Percentiles rank a stretch among this genome's conserved stretches.
These are phyloP conservation scores for Verticillium tricorpus DNA, from an alignment of 2,329 filamentous ascomycete genomes.

Conservation along the genomic window DNA sequence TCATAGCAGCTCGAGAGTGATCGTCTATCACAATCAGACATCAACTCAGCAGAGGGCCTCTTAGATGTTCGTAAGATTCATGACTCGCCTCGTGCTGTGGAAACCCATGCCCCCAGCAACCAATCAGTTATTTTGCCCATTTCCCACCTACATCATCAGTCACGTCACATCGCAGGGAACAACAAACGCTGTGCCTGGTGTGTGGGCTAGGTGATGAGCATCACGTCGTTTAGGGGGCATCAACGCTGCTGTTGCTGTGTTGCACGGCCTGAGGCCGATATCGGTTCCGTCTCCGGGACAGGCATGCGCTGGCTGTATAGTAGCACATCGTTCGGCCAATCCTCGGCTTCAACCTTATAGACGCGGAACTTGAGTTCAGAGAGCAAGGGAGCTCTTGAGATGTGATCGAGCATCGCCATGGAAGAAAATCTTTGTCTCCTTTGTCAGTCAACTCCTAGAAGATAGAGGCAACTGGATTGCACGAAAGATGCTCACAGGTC, in stretches of 20 bases:
- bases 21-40: not conserved
- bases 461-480: not conserved
- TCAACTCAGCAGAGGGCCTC: not conserved
- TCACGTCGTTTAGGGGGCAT: not conserved
- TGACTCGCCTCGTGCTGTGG: not conserved
- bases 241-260: not conserved
- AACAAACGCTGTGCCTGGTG: not conserved
- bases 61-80: not conserved
- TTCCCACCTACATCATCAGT: not conserved
- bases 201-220: not conserved
- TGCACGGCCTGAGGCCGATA: not conserved
- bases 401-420: not conserved
- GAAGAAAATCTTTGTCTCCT: not conserved
- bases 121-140: not conserved
- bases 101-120: not conserved
- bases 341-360: not conserved
- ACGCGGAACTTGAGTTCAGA: not conserved
- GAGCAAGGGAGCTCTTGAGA: not conserved
- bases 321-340: not conserved
- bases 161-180: not conserved
- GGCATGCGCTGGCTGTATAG: not conserved
- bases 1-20: not conserved
- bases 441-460: not conserved
- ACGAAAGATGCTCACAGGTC: not conserved
- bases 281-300: not conserved